These are phyloP conservation scores for Blastocystis sp. DNA, from an alignment of 352 stramenopile genomes.

Conservation along the genomic window DNA sequence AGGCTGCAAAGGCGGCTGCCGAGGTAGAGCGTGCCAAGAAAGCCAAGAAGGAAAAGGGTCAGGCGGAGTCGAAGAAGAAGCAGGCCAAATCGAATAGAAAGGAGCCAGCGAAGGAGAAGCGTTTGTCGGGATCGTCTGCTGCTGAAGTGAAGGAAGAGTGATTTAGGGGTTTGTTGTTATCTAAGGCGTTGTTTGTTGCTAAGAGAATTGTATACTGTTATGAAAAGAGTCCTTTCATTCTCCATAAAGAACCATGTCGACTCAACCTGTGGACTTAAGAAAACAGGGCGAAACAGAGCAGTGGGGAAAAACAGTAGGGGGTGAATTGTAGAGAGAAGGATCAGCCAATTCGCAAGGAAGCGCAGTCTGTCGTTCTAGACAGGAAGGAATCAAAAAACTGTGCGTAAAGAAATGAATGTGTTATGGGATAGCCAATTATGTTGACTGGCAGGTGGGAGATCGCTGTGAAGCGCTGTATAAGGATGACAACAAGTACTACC, in stretches of 20 bases:
- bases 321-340: background rate
- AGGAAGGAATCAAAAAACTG: background rate
- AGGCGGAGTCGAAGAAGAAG: background rate
- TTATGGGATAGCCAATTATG: background rate
- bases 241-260: background rate
- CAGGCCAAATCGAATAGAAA: background rate
- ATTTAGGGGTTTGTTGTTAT: slow-evolving; percentile 13
- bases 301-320: background rate
- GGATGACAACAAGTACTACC: slow-evolving; percentile 48
- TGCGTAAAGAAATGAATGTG: background rate
- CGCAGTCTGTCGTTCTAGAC: background rate
- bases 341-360: background rate
- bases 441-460: slow-evolving; percentile 19
- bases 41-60: background rate
- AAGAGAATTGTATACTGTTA: background rate
- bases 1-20: background rate
- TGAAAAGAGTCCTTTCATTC: background rate
- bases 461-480: slow-evolving; percentile 34
- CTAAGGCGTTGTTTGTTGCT: background rate
- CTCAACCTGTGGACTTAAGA: background rate
- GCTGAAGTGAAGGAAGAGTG: background rate
- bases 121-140: background rate
- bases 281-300: background rate
- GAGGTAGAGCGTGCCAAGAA: background rate
- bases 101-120: background rate